Percentiles rank a stretch among this genome's conserved stretches.
phyloP scores from a whole-genome alignment of 1,284 basidiomycete species.

The Farysia itapuensis region DNA sequence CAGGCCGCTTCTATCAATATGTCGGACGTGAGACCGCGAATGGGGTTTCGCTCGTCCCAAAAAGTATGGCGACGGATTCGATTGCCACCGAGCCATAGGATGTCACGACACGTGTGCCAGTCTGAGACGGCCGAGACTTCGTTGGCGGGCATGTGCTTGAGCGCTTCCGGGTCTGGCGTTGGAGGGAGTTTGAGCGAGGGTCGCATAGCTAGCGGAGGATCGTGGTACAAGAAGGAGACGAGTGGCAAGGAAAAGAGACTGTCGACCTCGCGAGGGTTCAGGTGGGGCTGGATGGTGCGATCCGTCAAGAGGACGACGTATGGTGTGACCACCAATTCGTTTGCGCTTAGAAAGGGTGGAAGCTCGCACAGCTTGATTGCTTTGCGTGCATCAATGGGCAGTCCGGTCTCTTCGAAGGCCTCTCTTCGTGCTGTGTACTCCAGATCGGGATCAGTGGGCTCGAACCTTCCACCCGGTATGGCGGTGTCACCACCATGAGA shows the following conservation, averaged over 20 bases:
- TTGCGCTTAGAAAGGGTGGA: conserved; percentile 50
- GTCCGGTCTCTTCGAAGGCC: conserved; percentile 55
- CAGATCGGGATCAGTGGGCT: conserved; percentile 41
- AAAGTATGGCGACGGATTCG: conserved; percentile 49
- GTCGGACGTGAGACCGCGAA: conserved; percentile 50
- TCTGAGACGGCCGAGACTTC: conserved; percentile 45
- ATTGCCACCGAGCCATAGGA: conserved; percentile 44
- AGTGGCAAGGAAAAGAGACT: conserved; percentile 48
- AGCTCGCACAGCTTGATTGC: conserved; percentile 48
- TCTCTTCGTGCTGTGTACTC: conserved; percentile 53
- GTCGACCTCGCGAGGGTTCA: conserved; percentile 51
- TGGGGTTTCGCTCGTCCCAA: conserved; percentile 53
- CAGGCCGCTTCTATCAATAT: conserved; percentile 49
- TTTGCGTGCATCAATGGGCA: conserved; percentile 34
- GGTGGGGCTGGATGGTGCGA: conserved; percentile 21
- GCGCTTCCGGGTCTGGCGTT: conserved; percentile 16
- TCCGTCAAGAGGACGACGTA: conserved; percentile 49
- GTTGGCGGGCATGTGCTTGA: conserved; percentile 29
- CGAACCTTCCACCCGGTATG: conserved; percentile 54
- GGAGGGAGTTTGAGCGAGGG: conserved; percentile 20
- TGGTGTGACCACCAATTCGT: conserved; percentile 56
- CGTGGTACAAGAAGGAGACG: conserved; percentile 47
- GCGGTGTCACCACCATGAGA: conserved; percentile 56
- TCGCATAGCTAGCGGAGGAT: conserved; percentile 23
- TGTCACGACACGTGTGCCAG: conserved; percentile 55